Evolutionary conservation across 441 rosid genomes (phyloP).

Genomic region (Adansonia gregorii): DNA sequence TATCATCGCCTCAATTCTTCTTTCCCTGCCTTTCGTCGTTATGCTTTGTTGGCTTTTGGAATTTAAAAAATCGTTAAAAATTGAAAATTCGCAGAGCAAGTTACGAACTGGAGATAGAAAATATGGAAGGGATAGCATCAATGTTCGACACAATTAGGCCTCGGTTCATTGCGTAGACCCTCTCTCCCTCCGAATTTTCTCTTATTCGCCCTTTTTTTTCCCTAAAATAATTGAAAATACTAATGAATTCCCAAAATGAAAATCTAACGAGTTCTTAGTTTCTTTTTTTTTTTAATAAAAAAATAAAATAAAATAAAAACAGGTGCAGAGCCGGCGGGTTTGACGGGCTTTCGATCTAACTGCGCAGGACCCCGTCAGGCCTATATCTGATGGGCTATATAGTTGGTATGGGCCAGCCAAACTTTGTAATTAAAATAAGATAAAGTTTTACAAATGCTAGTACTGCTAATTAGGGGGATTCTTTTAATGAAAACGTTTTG

Average conservation of each 20-base stretch:
- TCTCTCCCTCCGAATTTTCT: slow-evolving; percentile 22
- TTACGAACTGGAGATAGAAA: slow-evolving; percentile 26
- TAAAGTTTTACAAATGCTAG: too few species aligned
- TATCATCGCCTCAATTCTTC: slow-evolving; percentile 62
- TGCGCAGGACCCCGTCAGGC: background rate
- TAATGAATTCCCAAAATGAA: background rate
- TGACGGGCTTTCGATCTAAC: slow-evolving; percentile 14
- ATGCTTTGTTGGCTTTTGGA: slow-evolving; percentile 4
- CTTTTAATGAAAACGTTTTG: too few species aligned
- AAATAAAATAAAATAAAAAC: background rate
- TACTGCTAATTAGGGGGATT: too few species aligned
- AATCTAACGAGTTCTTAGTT: too few species aligned
- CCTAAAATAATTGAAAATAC: background rate
- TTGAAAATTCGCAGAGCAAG: slow-evolving; percentile 30
- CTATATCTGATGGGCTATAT: background rate
- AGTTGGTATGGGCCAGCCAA: background rate
- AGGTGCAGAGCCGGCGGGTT: slow-evolving; percentile 21
- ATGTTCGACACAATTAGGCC: slow-evolving; percentile 35
- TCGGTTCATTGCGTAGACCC: slow-evolving; percentile 40
- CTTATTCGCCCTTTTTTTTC: background rate
- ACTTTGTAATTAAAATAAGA: background rate
- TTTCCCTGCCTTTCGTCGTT: slow-evolving; percentile 7
- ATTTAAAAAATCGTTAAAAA: slow-evolving; percentile 15
- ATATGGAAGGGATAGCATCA: slow-evolving; percentile 29
- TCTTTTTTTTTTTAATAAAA: background rate